Percentiles rank a stretch among this genome's conserved stretches.
These are phyloP conservation scores for Psilocybe azurescens DNA, from an alignment of 768 basidiomycete genomes.

Conservation along the genomic window DNA sequence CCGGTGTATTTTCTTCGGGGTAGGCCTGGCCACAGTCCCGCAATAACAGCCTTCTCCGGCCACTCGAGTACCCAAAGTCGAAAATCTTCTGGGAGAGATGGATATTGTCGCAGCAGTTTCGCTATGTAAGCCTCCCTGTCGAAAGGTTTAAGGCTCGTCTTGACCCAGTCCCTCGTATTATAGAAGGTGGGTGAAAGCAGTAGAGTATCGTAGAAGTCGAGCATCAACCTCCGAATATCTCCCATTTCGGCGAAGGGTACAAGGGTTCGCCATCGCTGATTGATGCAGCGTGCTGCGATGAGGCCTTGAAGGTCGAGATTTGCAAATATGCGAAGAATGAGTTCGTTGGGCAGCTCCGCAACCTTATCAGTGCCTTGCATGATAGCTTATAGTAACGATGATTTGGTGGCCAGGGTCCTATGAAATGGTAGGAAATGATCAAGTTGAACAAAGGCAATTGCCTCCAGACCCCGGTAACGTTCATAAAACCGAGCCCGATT, in stretches of 20 bases:
- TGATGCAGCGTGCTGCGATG: conserved; percentile 12
- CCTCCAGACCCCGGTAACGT: too few relatives aligned
- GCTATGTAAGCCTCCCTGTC: conserved; percentile 17
- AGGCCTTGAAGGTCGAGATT: conserved; percentile 9
- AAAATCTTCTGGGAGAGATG: conserved; percentile 17
- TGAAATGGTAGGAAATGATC: too few relatives aligned
- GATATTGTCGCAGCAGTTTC: conserved; percentile 7
- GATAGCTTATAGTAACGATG: neutral
- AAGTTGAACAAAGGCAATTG: too few relatives aligned
- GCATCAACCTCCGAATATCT: conserved; percentile 11
- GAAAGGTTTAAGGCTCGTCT: conserved; percentile 15
- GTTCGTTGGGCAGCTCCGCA: conserved; percentile 13
- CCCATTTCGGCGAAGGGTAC: conserved; percentile 10
- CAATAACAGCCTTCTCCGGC: conserved; percentile 13
- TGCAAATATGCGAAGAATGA: conserved; percentile 13
- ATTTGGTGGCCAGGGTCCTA: too few relatives aligned
- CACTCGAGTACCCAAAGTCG: conserved; percentile 22
- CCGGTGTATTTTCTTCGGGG: conserved; percentile 1
- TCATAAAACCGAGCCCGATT: too few relatives aligned
- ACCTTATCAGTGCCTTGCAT: neutral
- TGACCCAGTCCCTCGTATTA: conserved; percentile 15
- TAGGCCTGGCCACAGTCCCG: conserved; percentile 16
- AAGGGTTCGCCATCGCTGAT: conserved; percentile 13
- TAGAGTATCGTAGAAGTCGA: conserved; percentile 14
- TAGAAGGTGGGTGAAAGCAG: conserved; percentile 12